Percentiles rank a stretch among this genome's conserved stretches.
Evolutionary conservation across 2,329 filamentous ascomycete species (phyloP).

Genomic region (Chlorencoelia australis): DNA sequence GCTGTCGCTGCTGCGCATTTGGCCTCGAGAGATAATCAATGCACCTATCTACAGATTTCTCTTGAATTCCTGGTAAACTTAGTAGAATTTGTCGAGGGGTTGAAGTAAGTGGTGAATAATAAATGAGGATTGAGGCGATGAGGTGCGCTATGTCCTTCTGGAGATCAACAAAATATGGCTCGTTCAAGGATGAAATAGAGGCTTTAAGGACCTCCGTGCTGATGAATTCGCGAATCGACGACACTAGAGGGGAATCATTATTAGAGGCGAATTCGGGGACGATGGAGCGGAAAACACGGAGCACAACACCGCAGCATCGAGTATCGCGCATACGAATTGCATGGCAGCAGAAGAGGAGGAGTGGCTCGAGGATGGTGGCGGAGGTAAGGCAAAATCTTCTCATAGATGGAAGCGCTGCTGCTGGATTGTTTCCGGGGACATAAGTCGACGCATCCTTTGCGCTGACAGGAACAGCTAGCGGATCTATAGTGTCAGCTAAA

Average conservation of each 20-base stretch:
- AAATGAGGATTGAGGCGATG: conserved; percentile 74
- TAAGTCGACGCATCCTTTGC: conserved; percentile 25
- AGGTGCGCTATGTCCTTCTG: conserved; percentile 85
- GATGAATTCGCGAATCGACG: conserved; percentile 79
- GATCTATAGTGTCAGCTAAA: conserved; percentile 12
- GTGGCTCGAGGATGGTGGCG: conserved; percentile 69
- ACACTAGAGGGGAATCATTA: conserved; percentile 36
- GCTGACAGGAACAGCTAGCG: conserved; percentile 8
- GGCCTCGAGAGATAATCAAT: conserved; percentile 50
- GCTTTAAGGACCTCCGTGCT: conserved; percentile 81
- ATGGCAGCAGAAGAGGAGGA: conserved; percentile 87
- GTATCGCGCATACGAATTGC: conserved; percentile 84
- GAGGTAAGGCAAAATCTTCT: conserved; percentile 75
- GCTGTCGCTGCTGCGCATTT: conserved; percentile 56
- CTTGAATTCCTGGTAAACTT: conserved; percentile 66
- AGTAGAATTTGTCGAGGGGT: conserved; percentile 71
- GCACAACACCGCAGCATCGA: conserved; percentile 74
- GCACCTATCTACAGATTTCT: conserved; percentile 54
- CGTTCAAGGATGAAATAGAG: conserved; percentile 81
- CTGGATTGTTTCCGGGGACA: conserved; percentile 10
- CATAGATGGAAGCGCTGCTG: conserved; percentile 43
- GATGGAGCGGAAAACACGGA: conserved; percentile 77
- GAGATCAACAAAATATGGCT: conserved; percentile 92
- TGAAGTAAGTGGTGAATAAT: conserved; percentile 58
- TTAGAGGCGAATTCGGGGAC: conserved; percentile 64